Base-by-base conservation (phyloP, 108 stramenopile genomes). In the Chaetoceros muelleri region DNA sequence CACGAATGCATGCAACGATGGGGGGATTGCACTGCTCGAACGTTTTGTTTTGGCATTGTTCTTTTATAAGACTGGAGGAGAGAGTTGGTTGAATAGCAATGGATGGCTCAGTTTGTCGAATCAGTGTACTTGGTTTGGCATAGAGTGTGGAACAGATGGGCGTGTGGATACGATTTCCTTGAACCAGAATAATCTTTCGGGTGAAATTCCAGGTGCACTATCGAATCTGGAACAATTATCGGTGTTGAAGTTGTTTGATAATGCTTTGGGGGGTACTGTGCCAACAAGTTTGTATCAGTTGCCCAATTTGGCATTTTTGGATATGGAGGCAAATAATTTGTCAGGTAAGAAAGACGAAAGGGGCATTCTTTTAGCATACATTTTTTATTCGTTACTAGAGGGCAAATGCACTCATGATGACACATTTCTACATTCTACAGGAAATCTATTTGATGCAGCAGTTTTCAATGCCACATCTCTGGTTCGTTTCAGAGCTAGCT, bases 41-140 rank as follows among this genome's bases (percentile, higher is more conserved):
- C 30, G 76, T 50, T 77, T 70, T 58, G 68, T 58, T 5, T 48
- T 77, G 59, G 76, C 72, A 17, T 58, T 62, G 0, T 49, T 77
- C 7, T 77, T 48, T 28, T 73, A 47, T 26, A 60, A 44, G 26
- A 77, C 76, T 1, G 47, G 61, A 30, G 76, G 76, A 30, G 52
- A 77, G 2, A 27, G 54, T 17, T 82, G 80, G 80, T 26, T 49
- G 23, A 30, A 18, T 24, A 63, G 61, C 48, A 18, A 57, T 24
- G 30, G 53, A 3, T 81, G 79, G 79, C 29, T 81, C 48, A 56
- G 62, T 18, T 30, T 53, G 2, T 30, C 44, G 10, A 27, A 64
- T 28, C 60, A 55, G 0, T 81, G 79, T 58, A 19, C 16, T 3
- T 81, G 79, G 79, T 45, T 66, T 40, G 34, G 34, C 13, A 40